These are phyloP conservation scores for Rhodosporidiobolus odoratus DNA, from an alignment of 768 basidiomycete species.

Conservation along the genomic window DNA sequence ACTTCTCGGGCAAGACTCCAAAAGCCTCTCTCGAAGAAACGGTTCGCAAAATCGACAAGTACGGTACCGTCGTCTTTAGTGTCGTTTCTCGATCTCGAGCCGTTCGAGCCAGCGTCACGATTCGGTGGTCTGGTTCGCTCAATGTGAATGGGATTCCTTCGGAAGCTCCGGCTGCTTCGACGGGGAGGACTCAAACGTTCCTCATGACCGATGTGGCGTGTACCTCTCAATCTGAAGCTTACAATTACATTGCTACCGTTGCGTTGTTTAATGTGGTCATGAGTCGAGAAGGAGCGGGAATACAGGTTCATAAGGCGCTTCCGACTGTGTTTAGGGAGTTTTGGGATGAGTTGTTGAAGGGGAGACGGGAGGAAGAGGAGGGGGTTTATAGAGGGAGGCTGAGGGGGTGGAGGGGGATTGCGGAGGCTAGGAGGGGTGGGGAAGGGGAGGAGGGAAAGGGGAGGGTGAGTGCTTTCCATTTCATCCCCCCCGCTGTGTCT, in stretches of 20 bases:
- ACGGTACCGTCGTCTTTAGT: constrained; percentile 65
- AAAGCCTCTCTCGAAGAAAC: constrained; percentile 65
- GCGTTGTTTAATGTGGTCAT: constrained; percentile 68
- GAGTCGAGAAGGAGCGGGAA: constrained; percentile 44
- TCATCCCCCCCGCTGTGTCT: not conserved
- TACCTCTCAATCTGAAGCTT: constrained; percentile 68
- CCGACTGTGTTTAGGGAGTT: constrained; percentile 77
- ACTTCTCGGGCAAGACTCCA: constrained; percentile 75
- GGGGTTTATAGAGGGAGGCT: constrained; percentile 63
- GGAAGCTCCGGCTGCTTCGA: constrained; percentile 38
- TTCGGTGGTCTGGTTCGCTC: constrained; percentile 57
- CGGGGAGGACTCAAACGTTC: constrained; percentile 54
- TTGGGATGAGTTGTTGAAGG: constrained; percentile 79
- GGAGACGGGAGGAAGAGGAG: constrained; percentile 61
- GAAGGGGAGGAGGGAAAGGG: constrained; percentile 10
- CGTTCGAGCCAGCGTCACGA: constrained; percentile 63
- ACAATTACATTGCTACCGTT: constrained; percentile 80
- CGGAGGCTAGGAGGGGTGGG: constrained; percentile 51
- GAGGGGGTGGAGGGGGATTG: constrained; percentile 61
- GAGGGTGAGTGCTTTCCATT: constrained; percentile 7
- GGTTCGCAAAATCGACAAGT: constrained; percentile 58
- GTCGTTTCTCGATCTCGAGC: constrained; percentile 65
- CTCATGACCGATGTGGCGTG: constrained; percentile 77
- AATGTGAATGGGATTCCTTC: not conserved
- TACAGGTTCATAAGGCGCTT: constrained; percentile 56